A percentile compares a stretch with the other conserved stretches of the same genome.
phyloP scores from a whole-genome alignment of 345 rosid species.

The Arabidopsis thaliana region DNA sequence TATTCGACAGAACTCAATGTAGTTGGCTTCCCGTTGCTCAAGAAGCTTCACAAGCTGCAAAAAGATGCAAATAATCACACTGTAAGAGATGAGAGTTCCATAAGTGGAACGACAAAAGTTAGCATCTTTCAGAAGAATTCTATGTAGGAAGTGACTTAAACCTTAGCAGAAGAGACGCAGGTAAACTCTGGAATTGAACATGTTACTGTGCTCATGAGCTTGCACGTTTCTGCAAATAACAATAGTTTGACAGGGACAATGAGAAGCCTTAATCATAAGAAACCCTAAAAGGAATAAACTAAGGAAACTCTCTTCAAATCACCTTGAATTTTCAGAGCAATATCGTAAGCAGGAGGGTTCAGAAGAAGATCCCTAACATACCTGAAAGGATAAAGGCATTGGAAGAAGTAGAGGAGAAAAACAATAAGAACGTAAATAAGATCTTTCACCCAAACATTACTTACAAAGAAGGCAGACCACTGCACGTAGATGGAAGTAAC shows the following conservation, averaged over 20 bases:
- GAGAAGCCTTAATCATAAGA: constrained; percentile 6
- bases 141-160: constrained; percentile 42
- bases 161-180: constrained; percentile 90
- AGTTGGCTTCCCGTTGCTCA: constrained; percentile 91
- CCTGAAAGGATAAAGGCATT: constrained; percentile 49
- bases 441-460: constrained; percentile 28
- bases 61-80: background rate
- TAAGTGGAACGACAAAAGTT: background rate
- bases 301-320: constrained; percentile 21
- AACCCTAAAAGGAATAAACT: background rate
- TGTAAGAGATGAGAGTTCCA: background rate
- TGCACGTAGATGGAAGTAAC: constrained; percentile 83
- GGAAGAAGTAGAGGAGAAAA: constrained; percentile 17
- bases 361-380: constrained; percentile 91
- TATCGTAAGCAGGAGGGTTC: constrained; percentile 92
- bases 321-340: constrained; percentile 92
- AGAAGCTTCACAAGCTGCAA: constrained; percentile 97
- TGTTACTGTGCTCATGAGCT: constrained; percentile 74
- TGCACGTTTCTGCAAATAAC: constrained; percentile 74
- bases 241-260: constrained; percentile 13
- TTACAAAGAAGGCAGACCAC: constrained; percentile 80
- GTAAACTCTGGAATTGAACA: constrained; percentile 95
- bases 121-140: background rate
- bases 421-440: background rate
- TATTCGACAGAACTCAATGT: constrained; percentile 89